Evolutionary conservation across 495 filamentous ascomycete genomes (phyloP).

Genomic region (Aspergillus sclerotioniger): DNA sequence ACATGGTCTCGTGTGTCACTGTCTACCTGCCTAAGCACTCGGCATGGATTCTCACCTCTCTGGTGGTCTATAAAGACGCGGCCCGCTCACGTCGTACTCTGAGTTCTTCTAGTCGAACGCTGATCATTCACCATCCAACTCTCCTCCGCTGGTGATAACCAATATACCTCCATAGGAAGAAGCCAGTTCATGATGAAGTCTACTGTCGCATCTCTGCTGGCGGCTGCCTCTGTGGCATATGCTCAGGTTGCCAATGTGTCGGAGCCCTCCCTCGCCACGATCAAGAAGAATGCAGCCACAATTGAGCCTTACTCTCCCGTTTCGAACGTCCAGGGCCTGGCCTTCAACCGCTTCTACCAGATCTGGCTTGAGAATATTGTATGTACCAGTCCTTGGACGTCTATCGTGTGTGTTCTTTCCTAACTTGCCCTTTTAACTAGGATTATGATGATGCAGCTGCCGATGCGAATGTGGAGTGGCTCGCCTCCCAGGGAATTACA

Average conservation of each 20-base stretch:
- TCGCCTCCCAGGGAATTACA: slow-evolving; percentile 61
- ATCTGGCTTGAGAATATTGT: slow-evolving; percentile 78
- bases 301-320: slow-evolving; percentile 49
- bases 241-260: slow-evolving; percentile 31
- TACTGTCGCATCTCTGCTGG: slow-evolving; percentile 20
- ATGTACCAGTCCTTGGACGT: slow-evolving; percentile 32
- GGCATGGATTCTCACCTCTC: slow-evolving; percentile 3
- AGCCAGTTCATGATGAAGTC: slow-evolving; percentile 25
- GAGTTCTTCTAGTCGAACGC: not conserved
- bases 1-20: slow-evolving; percentile 8
- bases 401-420: slow-evolving; percentile 1
- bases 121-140: slow-evolving; percentile 4
- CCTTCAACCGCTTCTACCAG: slow-evolving; percentile 63
- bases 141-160: not conserved
- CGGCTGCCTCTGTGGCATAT: slow-evolving; percentile 22
- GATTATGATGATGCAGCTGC: slow-evolving; percentile 52
- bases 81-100: slow-evolving; percentile 4
- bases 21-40: not conserved
- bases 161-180: slow-evolving; percentile 2
- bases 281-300: slow-evolving; percentile 31
- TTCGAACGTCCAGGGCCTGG: slow-evolving; percentile 59
- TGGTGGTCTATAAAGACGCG: slow-evolving; percentile 11
- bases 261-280: slow-evolving; percentile 32
- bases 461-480: slow-evolving; percentile 53
- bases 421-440: slow-evolving; percentile 30